Base-by-base conservation (phyloP, 345 rosid species). In the Kernera saxatilis region DNA sequence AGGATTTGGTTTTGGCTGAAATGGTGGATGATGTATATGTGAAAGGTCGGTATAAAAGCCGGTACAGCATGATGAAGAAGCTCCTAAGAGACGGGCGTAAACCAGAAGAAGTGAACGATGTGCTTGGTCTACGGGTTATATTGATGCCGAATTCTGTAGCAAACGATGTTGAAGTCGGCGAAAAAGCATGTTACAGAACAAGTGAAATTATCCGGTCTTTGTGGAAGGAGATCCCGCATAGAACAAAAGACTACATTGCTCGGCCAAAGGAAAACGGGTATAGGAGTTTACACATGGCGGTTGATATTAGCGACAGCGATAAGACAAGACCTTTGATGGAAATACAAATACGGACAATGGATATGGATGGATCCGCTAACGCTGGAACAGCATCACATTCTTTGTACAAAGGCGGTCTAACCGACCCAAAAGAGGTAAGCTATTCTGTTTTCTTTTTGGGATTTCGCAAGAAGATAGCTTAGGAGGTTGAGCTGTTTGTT, bases 51-150 rank as follows among this genome's bases (percentile, higher is more conserved):
- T 88, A 86, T 66, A 93, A 91, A 77, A 93, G 96, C 73, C 82
- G 87, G 23, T 93, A 86, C 67, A 93, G 98, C 63, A 89, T 90
- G 60, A 93, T 93, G 98, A 93, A 91, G 87, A 93, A 93, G 79
- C 86, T 93, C n/a, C 67, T 93, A 53, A 89, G 73, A 71, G 96
- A 91, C 32, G 96, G 97, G 39, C 79, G 94, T 71, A 89, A 86
- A 71, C 92, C 88, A 0, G 96, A 91, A 69, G 90, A 91, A 77
- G 94, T 93, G 8, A 87, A 91, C 39, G 96, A 93, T 66, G 79
- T 93, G 64, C 84, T 93, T 22, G 98, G 97, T 35, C 75, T 93
- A 71, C 82, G 97, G 41, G 92, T 87, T 26, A 81, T 93, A 66
- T 55, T 91, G 81, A 86, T 68, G 69, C 90, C 96, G 0, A 82